phyloP scores from a whole-genome alignment of 768 basidiomycete species.

The Pholiota conissans region DNA sequence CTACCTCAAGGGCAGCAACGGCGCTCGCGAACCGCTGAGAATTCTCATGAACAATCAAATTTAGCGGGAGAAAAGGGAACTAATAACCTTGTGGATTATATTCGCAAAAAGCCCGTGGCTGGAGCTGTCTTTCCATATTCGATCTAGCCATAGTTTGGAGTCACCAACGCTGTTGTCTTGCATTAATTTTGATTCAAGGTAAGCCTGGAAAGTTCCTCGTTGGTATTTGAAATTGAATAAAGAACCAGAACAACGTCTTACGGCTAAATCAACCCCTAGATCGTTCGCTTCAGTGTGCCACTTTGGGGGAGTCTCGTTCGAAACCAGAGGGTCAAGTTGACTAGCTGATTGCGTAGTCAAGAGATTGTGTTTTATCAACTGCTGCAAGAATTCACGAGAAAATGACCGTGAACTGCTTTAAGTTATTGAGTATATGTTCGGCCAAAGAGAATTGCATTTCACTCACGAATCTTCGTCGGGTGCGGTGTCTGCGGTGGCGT shows the following conservation, averaged over 20 bases:
- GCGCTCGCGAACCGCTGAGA: slow-evolving; percentile 59
- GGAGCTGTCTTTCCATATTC: slow-evolving; percentile 54
- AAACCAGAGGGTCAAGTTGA: slow-evolving; percentile 51
- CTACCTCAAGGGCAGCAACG: slow-evolving; percentile 57
- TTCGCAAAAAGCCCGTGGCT: slow-evolving; percentile 60
- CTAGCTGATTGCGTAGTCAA: slow-evolving; percentile 53
- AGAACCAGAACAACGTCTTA: slow-evolving; percentile 25
- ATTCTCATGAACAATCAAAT: background rate
- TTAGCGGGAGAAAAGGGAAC: background rate
- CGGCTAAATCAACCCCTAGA: slow-evolving; percentile 55
- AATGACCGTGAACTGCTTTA: slow-evolving; percentile 32
- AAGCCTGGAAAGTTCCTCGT: no score
- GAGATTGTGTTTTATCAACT: slow-evolving; percentile 52
- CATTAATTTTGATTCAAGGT: slow-evolving; percentile 58
- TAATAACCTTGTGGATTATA: slow-evolving; percentile 54
- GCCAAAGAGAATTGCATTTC: background rate
- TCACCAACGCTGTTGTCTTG: slow-evolving; percentile 46
- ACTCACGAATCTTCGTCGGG: slow-evolving; percentile 32
- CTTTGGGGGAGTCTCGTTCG: slow-evolving; percentile 47
- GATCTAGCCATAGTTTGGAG: slow-evolving; percentile 36
- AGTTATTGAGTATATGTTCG: background rate
- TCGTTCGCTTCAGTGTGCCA: slow-evolving; percentile 63
- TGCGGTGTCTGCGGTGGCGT: slow-evolving; percentile 20
- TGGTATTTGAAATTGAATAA: no score
- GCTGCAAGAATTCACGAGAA: slow-evolving; percentile 53